A percentile compares a stretch with the other conserved stretches of the same genome.
These are phyloP conservation scores for Mycena chlorophos DNA, from an alignment of 768 basidiomycete genomes.

Conservation along the genomic window DNA sequence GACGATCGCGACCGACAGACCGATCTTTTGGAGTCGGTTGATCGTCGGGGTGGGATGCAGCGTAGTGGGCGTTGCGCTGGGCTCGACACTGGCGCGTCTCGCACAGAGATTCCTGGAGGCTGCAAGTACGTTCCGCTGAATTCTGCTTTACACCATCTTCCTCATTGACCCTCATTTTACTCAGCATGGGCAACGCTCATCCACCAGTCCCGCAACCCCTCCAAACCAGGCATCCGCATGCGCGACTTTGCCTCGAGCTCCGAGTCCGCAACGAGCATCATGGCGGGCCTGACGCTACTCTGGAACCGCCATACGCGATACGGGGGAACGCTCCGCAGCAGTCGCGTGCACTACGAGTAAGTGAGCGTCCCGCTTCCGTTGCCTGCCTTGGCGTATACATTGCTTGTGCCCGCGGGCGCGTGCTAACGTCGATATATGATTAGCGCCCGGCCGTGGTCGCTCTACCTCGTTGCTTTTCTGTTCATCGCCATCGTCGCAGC, in stretches of 20 bases:
- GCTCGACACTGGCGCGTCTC: slow-evolving; percentile 31
- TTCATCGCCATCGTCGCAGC: slow-evolving; percentile 31
- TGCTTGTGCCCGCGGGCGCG: too few species aligned
- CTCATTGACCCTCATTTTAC: neutral
- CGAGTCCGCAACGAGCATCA: slow-evolving; percentile 30
- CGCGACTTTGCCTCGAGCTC: slow-evolving; percentile 38
- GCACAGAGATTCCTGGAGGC: slow-evolving; percentile 37
- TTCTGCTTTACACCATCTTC: neutral
- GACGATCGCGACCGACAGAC: slow-evolving; percentile 28
- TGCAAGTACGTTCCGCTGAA: slow-evolving; percentile 31
- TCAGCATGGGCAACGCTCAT: slow-evolving; percentile 48
- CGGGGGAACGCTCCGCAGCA: slow-evolving; percentile 32
- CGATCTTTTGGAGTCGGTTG: slow-evolving; percentile 44
- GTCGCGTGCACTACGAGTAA: slow-evolving; percentile 39
- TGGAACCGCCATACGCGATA: slow-evolving; percentile 37
- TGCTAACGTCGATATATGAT: slow-evolving; percentile 1
- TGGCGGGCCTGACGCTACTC: slow-evolving; percentile 33
- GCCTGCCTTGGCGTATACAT: too few species aligned
- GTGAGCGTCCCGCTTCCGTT: slow-evolving; percentile 16
- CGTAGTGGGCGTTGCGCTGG: slow-evolving; percentile 33
- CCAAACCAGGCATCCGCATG: slow-evolving; percentile 35
- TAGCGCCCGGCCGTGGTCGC: slow-evolving; percentile 40
- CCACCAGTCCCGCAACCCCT: slow-evolving; percentile 36
- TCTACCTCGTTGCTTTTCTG: slow-evolving; percentile 39
- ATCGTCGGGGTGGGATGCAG: slow-evolving; percentile 38